These are phyloP conservation scores for Trichoderma lentiforme DNA, from an alignment of 2,329 filamentous ascomycete genomes.

Conservation along the genomic window DNA sequence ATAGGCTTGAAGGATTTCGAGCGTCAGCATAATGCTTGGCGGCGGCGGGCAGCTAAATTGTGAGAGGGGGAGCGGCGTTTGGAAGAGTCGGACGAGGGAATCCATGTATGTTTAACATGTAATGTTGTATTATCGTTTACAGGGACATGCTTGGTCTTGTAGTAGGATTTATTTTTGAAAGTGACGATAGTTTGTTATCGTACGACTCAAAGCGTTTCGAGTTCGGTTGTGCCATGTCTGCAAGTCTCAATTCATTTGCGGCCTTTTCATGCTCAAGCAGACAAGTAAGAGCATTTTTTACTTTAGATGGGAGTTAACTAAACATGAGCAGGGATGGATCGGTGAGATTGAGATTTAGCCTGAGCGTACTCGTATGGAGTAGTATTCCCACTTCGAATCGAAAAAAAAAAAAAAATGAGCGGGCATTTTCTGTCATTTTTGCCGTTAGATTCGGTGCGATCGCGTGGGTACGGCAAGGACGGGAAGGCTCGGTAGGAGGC, in stretches of 20 bases:
- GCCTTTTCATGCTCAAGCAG: background rate
- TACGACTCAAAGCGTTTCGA: background rate
- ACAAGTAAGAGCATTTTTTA: background rate
- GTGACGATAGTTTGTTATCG: background rate
- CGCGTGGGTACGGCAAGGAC: background rate
- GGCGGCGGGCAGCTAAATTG: background rate
- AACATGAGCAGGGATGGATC: background rate
- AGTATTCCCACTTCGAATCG: background rate
- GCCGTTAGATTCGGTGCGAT: background rate
- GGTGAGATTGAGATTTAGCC: background rate
- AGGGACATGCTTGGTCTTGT: background rate
- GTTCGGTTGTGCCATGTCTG: background rate
- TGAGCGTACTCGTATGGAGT: background rate
- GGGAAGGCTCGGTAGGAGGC: background rate
- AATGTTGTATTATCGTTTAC: background rate
- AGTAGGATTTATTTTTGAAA: background rate
- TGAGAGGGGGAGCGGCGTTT: background rate
- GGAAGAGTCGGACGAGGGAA: background rate
- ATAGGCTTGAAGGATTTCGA: background rate
- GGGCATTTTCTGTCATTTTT: background rate
- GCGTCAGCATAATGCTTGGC: background rate
- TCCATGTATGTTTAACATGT: background rate
- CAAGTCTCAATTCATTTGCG: background rate
- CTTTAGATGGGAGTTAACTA: background rate
- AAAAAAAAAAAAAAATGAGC: background rate